Conservation (phyloP, 306 rosid genomes). For the Malus fusca region DNA sequence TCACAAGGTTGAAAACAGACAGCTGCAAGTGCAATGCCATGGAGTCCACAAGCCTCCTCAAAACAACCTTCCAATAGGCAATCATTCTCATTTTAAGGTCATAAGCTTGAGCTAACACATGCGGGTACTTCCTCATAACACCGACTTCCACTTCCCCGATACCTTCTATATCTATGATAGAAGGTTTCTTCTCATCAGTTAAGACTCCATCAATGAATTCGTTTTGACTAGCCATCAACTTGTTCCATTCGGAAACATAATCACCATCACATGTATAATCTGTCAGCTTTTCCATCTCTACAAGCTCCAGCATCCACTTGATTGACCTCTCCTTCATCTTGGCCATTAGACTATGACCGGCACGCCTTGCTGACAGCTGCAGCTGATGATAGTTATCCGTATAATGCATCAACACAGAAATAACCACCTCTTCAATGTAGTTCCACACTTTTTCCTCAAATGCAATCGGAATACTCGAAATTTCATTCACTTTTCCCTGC, state of each 20-base stretch:
- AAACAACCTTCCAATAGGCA: not conserved
- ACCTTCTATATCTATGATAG: not conserved
- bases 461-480: not conserved
- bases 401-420: not conserved
- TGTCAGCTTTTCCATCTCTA: not conserved
- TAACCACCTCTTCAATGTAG: not conserved
- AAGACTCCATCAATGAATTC: not conserved
- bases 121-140: not conserved
- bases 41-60: not conserved
- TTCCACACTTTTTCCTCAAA: not conserved
- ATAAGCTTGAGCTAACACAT: not conserved
- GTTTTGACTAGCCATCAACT: not conserved
- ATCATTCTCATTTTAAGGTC: not conserved
- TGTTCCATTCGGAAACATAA: not conserved
- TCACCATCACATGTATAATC: not conserved
- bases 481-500: not conserved
- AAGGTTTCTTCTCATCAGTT: not conserved
- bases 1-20: not conserved
- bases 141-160: not conserved
- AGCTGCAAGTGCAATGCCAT: not conserved
- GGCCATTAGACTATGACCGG: not conserved
- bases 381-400: not conserved
- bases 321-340: not conserved
- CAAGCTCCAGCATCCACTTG: not conserved
- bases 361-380: not conserved